Conservation (phyloP, 176 grass and related monocot species). For the Pontederia paniculata region DNA sequence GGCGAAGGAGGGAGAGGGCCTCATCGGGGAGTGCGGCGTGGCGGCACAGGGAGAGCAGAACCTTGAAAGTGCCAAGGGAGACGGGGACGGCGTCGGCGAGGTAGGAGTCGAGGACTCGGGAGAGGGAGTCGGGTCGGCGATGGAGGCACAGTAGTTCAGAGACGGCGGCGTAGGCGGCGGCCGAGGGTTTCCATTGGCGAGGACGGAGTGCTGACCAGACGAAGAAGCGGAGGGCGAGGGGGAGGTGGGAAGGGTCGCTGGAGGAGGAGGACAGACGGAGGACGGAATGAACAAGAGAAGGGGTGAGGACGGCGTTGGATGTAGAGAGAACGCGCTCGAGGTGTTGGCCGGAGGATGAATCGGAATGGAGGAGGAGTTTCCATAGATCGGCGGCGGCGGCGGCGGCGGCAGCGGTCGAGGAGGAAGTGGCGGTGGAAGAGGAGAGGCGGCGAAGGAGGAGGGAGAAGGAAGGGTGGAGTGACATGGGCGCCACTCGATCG, state of each 20-base stretch:
- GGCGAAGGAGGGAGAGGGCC: constrained; percentile 22
- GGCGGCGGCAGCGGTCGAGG: constrained; percentile 24
- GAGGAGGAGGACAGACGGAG: constrained; percentile 27
- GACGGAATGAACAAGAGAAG: constrained; percentile 30
- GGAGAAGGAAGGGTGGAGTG: background rate
- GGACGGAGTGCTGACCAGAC: constrained; percentile 35
- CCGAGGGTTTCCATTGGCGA: constrained; percentile 22
- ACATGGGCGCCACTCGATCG: too few species aligned
- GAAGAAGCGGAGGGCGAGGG: constrained; percentile 29
- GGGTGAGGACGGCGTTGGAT: constrained; percentile 12
- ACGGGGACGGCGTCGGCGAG: constrained; percentile 28
- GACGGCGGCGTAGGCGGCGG: constrained; percentile 33
- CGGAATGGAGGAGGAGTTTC: constrained; percentile 22
- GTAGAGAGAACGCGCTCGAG: constrained; percentile 25
- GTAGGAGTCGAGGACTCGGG: constrained; percentile 43
- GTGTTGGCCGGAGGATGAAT: constrained; percentile 10
- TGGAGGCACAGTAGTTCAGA: constrained; percentile 24
- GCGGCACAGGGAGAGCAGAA: constrained; percentile 22
- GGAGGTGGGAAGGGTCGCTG: background rate
- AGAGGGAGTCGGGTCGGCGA: constrained; percentile 28
- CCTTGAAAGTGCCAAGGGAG: constrained; percentile 9
- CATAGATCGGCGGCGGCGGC: constrained; percentile 22
- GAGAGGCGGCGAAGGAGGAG: constrained; percentile 22
- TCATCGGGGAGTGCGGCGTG: constrained; percentile 9
- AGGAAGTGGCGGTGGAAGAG: constrained; percentile 30